phyloP scores from a whole-genome alignment of 176 grass and related monocot species.

The Rhynchospora breviuscula region DNA sequence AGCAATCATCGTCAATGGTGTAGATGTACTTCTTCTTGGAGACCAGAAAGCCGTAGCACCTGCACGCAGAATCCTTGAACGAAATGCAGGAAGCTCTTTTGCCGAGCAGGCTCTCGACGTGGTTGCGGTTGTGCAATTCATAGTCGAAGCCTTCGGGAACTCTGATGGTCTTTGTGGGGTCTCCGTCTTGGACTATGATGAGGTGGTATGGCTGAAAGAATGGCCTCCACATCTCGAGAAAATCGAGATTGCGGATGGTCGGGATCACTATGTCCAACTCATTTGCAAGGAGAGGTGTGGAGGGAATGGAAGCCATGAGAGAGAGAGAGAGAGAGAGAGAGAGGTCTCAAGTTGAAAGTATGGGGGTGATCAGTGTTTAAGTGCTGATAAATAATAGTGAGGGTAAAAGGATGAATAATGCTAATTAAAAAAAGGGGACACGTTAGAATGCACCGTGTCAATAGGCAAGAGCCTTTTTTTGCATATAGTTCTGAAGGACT shows the following conservation, averaged over 20 bases:
- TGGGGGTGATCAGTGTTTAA: no score
- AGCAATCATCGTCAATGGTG: constrained; percentile 74
- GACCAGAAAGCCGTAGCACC: constrained; percentile 68
- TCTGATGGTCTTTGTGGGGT: constrained; percentile 47
- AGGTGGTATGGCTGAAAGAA: constrained; percentile 48
- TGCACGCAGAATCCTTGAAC: constrained; percentile 70
- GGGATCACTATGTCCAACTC: constrained; percentile 46
- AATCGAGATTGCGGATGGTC: constrained; percentile 37
- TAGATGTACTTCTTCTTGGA: constrained; percentile 81
- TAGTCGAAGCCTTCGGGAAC: constrained; percentile 77
- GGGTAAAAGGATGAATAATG: no score
- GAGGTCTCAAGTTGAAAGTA: no score
- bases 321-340: background rate
- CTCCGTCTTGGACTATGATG: constrained; percentile 41
- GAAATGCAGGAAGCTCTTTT: constrained; percentile 60
- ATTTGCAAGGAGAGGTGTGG: constrained; percentile 12
- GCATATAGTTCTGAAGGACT: no score
- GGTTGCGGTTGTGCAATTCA: constrained; percentile 80
- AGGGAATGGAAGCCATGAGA: background rate
- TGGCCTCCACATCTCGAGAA: constrained; percentile 33
- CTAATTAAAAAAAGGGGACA: no score
- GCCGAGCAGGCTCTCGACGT: constrained; percentile 65
- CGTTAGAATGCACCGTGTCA: no score
- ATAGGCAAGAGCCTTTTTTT: no score
- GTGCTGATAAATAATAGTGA: no score